Percentiles rank a stretch among this genome's conserved stretches.
These are phyloP conservation scores for Colletotrichum eremochloae DNA, from an alignment of 2,329 filamentous ascomycete species.

Conservation along the genomic window DNA sequence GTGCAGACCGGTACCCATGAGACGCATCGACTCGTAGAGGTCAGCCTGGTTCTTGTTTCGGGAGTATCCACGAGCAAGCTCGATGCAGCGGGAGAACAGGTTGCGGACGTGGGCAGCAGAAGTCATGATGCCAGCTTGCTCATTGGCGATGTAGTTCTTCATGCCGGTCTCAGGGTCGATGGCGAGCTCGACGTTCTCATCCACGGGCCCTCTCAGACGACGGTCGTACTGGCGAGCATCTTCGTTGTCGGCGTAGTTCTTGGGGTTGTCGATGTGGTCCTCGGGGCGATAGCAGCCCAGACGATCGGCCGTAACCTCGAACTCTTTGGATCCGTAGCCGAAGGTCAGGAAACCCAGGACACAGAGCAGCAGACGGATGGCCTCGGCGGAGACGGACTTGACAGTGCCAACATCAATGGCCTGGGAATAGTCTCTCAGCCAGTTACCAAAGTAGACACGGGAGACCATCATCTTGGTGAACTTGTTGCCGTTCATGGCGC, in stretches of 20 bases:
- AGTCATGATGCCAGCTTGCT: constrained; percentile 82
- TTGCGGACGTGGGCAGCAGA: constrained; percentile 82
- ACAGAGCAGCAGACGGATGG: constrained; percentile 90
- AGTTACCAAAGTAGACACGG: constrained; percentile 95
- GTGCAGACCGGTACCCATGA: constrained; percentile 90
- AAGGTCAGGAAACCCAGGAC: constrained; percentile 92
- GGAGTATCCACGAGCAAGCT: constrained; percentile 82
- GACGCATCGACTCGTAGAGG: constrained; percentile 86
- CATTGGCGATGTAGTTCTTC: constrained; percentile 96
- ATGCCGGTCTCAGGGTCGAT: constrained; percentile 82
- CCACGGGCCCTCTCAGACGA: constrained; percentile 84
- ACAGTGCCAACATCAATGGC: constrained; percentile 93
- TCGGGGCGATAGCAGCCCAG: constrained; percentile 86
- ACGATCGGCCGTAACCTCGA: constrained; percentile 84
- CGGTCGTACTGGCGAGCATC: constrained; percentile 87
- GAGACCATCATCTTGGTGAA: constrained; percentile 91
- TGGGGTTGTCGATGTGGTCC: constrained; percentile 84
- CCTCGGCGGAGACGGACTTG: constrained; percentile 90
- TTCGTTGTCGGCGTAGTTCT: constrained; percentile 85
- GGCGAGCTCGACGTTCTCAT: constrained; percentile 82
- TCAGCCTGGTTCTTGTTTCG: constrained; percentile 78
- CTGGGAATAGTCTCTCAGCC: constrained; percentile 93
- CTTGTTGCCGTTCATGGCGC: constrained; percentile 74
- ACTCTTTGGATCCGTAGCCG: constrained; percentile 85
- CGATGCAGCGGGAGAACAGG: constrained; percentile 80